phyloP scores from a whole-genome alignment of 306 rosid species.

The Oemleria cerasiformis region DNA sequence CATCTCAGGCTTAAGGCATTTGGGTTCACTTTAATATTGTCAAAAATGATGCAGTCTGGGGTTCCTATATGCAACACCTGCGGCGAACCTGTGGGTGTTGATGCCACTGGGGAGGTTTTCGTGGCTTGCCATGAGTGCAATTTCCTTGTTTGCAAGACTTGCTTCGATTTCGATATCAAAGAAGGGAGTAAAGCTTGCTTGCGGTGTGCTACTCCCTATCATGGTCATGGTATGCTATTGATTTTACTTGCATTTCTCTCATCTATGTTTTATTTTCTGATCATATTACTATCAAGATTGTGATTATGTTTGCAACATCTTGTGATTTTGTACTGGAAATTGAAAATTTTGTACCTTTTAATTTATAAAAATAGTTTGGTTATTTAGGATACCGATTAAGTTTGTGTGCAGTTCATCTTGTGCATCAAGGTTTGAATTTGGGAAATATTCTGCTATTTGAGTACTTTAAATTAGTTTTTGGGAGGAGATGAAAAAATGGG shows the following conservation, averaged over 20 bases:
- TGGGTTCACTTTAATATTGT: slow-evolving; percentile 8
- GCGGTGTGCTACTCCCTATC: slow-evolving; percentile 73
- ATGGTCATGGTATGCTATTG: slow-evolving; percentile 38
- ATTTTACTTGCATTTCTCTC: slow-evolving; percentile 9
- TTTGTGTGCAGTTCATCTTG: neutral
- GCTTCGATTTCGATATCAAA: slow-evolving; percentile 60
- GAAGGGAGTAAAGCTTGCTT: slow-evolving; percentile 79
- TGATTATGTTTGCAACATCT: neutral
- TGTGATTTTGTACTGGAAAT: neutral
- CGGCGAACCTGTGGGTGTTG: slow-evolving; percentile 71
- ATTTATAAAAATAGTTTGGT: neutral
- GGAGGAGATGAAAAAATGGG: neutral
- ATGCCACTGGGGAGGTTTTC: slow-evolving; percentile 71
- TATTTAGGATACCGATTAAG: neutral
- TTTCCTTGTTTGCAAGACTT: slow-evolving; percentile 78
- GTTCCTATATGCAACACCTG: slow-evolving; percentile 74
- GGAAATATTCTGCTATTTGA: neutral
- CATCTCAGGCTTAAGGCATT: slow-evolving; percentile 15
- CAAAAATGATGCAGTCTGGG: slow-evolving; percentile 82
- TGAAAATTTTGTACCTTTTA: neutral
- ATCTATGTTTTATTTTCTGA: neutral
- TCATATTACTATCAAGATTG: neutral
- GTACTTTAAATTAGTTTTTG: neutral
- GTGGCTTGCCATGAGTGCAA: slow-evolving; percentile 83
- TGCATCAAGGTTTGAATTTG: neutral